A percentile compares a stretch with the other conserved stretches of the same genome.
phyloP scores from a whole-genome alignment of 78 protist species.

The Protostelium mycophagum region DNA sequence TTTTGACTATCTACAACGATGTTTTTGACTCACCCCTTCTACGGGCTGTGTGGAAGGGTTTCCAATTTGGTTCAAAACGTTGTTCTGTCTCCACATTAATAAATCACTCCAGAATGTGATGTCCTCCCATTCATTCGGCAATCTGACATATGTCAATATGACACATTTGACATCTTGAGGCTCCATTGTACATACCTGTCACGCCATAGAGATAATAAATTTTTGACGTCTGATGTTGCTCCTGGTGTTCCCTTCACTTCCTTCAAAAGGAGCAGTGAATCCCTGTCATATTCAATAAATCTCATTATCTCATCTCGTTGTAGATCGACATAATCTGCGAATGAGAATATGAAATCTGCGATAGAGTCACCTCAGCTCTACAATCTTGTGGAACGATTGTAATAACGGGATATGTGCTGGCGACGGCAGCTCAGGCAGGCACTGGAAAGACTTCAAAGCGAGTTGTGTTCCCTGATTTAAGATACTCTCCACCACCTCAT shows the following conservation, averaged over 20 bases:
- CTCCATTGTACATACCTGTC: no score
- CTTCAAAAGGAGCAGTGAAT: constrained; percentile 30
- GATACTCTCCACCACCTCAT: constrained; percentile 38
- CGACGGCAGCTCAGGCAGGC: not conserved
- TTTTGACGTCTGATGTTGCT: constrained; percentile 45
- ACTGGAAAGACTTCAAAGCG: constrained; percentile 25
- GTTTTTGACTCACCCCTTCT: not conserved
- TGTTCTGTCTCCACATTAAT: constrained; percentile 50
- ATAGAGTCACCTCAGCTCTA: constrained; percentile 31
- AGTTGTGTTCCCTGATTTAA: constrained; percentile 21
- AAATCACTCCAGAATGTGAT: constrained; percentile 69
- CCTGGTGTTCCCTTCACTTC: constrained; percentile 20
- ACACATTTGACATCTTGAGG: no score
- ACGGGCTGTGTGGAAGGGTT: not conserved
- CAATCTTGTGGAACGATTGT: constrained; percentile 39
- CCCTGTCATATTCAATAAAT: constrained; percentile 7
- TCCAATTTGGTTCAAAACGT: constrained; percentile 10
- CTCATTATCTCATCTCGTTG: not conserved
- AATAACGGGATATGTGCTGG: constrained; percentile 41
- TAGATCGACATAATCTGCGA: no score
- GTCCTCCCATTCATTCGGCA: constrained; percentile 72
- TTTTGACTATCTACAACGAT: no score
- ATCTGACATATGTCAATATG: no score
- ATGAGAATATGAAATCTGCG: not conserved
- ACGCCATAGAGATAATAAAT: constrained; percentile 66